Evolutionary conservation across 495 filamentous ascomycete species (phyloP), one percentile per base, ranked within the genome.

Genomic region (Trichoderma virens): DNA sequence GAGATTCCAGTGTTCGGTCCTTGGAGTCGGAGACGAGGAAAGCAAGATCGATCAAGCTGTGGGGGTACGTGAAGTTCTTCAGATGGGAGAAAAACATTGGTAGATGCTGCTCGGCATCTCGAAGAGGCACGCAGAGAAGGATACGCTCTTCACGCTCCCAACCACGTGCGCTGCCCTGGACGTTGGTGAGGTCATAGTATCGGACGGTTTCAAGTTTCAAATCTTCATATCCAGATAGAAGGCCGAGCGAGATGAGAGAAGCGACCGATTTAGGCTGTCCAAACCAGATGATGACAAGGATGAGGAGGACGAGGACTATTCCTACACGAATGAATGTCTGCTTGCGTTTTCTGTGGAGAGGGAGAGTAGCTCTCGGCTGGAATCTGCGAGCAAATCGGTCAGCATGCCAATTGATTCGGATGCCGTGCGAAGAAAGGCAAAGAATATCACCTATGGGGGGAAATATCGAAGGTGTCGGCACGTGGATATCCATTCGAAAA

Each of bases 11-110:
- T 2, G 95, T 99, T 39, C 86, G 82, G 72, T 99, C 95, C 70
- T 94, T 96, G 14, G 94, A 98, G 74, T 99, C 95, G 60, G 95
- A 97, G 20, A 99, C 95, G 59, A 99, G 79, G 71, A 99, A 99
- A 3, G 94, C 95, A 23, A 99, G 80, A 70, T 99, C 95, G 71
- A 99, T 92, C 51, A 98, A 82, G 70, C 95, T 88, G 72, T 99
- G 95, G 0, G 95, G 95, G 71, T 99, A 99, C 38, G 95, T 99
- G 62, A 99, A 89, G 76, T 98, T 99, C 59, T 83, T 86, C 47
- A 99, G 84, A 74, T 99, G 95, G 35, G 86, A 87, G 77, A 99
- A 99, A 83, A 99, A 98, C 94, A 99, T 97, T 47, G 90, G 88
- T 6, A 99, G 79, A 80, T 99, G 95, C 25, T 90, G 84, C 69